These are phyloP conservation scores for Huntiella abstrusa DNA, from an alignment of 2,329 filamentous ascomycete species.

Conservation along the genomic window DNA sequence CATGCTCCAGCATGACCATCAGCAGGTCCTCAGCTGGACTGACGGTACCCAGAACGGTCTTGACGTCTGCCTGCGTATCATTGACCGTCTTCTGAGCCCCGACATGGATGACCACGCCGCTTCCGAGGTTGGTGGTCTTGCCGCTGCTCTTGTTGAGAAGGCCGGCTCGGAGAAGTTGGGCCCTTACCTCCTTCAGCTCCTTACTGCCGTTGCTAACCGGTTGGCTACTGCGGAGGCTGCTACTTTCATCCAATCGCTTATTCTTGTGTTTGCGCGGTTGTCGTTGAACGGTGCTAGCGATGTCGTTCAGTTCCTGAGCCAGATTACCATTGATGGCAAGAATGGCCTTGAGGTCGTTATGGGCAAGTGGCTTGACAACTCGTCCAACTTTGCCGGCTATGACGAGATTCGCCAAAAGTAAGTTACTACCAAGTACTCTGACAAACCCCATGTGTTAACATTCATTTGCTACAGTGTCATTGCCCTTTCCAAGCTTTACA, in stretches of 20 bases:
- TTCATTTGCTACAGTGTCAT: conserved; percentile 45
- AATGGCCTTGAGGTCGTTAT: conserved; percentile 80
- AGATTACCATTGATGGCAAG: conserved; percentile 59
- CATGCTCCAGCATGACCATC: conserved; percentile 74
- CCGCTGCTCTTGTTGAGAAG: conserved; percentile 87
- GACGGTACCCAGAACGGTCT: conserved; percentile 62
- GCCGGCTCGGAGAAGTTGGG: conserved; percentile 81
- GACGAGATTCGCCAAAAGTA: conserved; percentile 95
- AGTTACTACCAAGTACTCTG: conserved; percentile 17
- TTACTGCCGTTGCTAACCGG: conserved; percentile 73
- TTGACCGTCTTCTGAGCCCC: conserved; percentile 73
- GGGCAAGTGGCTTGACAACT: conserved; percentile 93
- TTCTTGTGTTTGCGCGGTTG: conserved; percentile 82
- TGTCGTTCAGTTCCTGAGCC: conserved; percentile 77
- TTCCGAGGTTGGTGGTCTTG: conserved; percentile 87
- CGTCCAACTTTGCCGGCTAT: conserved; percentile 91
- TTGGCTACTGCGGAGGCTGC: conserved; percentile 68
- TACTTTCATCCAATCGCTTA: conserved; percentile 86
- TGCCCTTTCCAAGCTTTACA: conserved; percentile 78
- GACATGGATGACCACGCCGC: conserved; percentile 81
- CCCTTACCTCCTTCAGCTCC: conserved; percentile 70
- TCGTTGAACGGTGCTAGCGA: conserved; percentile 72
- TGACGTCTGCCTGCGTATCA: conserved; percentile 76
- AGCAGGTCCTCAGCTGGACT: conserved; percentile 75
- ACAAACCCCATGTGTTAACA: conserved; percentile 14